Evolutionary conservation across 345 rosid species (phyloP).

Genomic region (Xanthoceras sorbifolium): DNA sequence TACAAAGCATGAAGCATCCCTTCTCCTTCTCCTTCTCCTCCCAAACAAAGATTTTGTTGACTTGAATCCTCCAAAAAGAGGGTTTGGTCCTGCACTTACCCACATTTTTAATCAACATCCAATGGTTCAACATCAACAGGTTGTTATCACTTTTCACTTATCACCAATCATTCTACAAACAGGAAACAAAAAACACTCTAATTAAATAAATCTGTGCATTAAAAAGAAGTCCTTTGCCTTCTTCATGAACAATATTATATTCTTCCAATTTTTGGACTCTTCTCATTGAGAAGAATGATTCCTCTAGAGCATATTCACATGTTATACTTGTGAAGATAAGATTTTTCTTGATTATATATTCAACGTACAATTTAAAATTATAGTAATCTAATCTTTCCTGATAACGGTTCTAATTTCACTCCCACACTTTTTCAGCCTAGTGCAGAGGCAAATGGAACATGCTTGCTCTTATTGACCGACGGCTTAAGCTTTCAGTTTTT

Average conservation of each 20-base stretch:
- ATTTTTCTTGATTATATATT: not conserved
- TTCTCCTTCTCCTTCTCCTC: slow-evolving; percentile 56
- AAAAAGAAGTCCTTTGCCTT: not conserved
- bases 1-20: slow-evolving; percentile 64
- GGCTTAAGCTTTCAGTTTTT: not conserved
- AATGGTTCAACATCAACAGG: not conserved
- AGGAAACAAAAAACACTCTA: not conserved
- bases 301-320: too few relatives aligned
- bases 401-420: too few relatives aligned
- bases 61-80: slow-evolving; percentile 49
- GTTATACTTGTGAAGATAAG: too few relatives aligned
- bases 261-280: not conserved
- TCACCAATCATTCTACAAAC: not conserved
- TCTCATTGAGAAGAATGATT: too few relatives aligned
- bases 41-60: slow-evolving; percentile 47
- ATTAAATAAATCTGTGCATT: not conserved
- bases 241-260: not conserved
- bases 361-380: not conserved
- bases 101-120: too few relatives aligned
- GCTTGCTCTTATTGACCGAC: not conserved
- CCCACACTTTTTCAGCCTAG: not conserved
- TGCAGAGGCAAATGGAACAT: not conserved
- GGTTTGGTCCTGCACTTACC: slow-evolving; percentile 63
- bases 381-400: not conserved
- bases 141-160: not conserved